phyloP scores from a whole-genome alignment of 305 asterid genomes.

The Salvia sclarea region DNA sequence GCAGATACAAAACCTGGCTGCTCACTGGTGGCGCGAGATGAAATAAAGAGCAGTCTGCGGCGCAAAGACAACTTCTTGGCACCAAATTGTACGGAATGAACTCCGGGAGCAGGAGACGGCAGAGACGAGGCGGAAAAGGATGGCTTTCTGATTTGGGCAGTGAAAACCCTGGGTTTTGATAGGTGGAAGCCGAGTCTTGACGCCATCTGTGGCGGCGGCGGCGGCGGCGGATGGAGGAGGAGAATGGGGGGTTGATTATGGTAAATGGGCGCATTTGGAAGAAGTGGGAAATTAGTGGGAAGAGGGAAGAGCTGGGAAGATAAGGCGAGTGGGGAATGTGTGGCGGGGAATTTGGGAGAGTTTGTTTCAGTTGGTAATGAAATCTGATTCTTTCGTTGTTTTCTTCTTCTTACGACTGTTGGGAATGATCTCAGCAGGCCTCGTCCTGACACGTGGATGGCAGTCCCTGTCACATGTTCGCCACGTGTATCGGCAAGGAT shows the following conservation, averaged over 20 bases:
- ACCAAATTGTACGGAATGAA: slow-evolving; percentile 43
- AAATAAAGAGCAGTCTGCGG: slow-evolving; percentile 49
- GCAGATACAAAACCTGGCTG: slow-evolving; percentile 62
- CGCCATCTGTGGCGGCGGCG: slow-evolving; percentile 64
- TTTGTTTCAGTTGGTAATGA: slow-evolving; percentile 23
- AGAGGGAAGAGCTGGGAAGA: slow-evolving; percentile 45
- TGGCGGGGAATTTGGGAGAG: slow-evolving; percentile 56
- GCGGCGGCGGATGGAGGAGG: slow-evolving; percentile 31
- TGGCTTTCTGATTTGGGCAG: slow-evolving; percentile 55
- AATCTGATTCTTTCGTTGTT: slow-evolving; percentile 23
- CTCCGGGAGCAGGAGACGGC: slow-evolving; percentile 54
- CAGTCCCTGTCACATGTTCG: background rate
- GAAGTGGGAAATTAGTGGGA: slow-evolving; percentile 33
- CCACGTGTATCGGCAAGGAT: background rate
- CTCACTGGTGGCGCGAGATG: slow-evolving; percentile 76
- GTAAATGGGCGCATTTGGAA: slow-evolving; percentile 43
- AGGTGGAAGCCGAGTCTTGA: slow-evolving; percentile 55
- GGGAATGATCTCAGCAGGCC: background rate
- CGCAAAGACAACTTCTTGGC: slow-evolving; percentile 40
- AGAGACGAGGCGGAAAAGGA: slow-evolving; percentile 40
- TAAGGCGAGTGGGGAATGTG: slow-evolving; percentile 62
- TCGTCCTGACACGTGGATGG: slow-evolving; percentile 31
- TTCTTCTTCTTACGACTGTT: slow-evolving; percentile 23
- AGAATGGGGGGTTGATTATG: slow-evolving; percentile 18
- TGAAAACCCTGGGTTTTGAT: slow-evolving; percentile 46